Evolutionary conservation across 805 yeast species (phyloP).

Genomic region (Schwanniomyces yamadae): DNA sequence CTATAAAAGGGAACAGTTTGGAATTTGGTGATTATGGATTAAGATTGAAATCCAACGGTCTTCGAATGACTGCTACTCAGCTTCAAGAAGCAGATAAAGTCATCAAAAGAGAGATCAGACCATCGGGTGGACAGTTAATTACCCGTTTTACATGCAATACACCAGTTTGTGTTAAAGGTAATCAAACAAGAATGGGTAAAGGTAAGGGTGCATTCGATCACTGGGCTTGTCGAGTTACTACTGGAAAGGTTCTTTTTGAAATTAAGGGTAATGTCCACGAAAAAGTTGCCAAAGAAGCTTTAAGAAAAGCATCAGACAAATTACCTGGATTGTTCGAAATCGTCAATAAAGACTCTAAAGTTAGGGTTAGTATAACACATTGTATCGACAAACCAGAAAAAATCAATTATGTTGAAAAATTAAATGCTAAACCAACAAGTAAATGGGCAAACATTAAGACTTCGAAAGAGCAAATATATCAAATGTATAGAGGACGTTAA

Average conservation of each 20-base stretch:
- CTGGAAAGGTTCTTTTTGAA: slow-evolving; percentile 91
- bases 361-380: slow-evolving; percentile 68
- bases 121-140: slow-evolving; percentile 70
- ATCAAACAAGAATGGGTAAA: slow-evolving; percentile 99
- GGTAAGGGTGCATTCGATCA: slow-evolving; percentile 98
- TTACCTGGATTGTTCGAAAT: slow-evolving; percentile 92
- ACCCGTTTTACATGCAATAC: slow-evolving; percentile 80
- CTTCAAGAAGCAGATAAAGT: slow-evolving; percentile 88
- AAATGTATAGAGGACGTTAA: slow-evolving; percentile 62
- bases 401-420: slow-evolving; percentile 53
- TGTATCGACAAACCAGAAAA: slow-evolving; percentile 48
- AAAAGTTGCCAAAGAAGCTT: slow-evolving; percentile 84
- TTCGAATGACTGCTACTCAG: slow-evolving; percentile 82
- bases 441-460: slow-evolving; percentile 56
- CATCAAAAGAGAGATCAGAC: slow-evolving; percentile 79
- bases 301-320: slow-evolving; percentile 86
- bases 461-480: slow-evolving; percentile 51
- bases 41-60: slow-evolving; percentile 85
- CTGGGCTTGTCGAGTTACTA: slow-evolving; percentile 96
- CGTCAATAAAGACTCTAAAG: slow-evolving; percentile 58
- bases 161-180: slow-evolving; percentile 94
- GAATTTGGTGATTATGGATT: slow-evolving; percentile 83
- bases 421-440: slow-evolving; percentile 63
- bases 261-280: slow-evolving; percentile 81
- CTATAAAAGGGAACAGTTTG: slow-evolving; percentile 80